Evolutionary conservation across 2,329 filamentous ascomycete species (phyloP).

Genomic region (Verticillium nubilum): DNA sequence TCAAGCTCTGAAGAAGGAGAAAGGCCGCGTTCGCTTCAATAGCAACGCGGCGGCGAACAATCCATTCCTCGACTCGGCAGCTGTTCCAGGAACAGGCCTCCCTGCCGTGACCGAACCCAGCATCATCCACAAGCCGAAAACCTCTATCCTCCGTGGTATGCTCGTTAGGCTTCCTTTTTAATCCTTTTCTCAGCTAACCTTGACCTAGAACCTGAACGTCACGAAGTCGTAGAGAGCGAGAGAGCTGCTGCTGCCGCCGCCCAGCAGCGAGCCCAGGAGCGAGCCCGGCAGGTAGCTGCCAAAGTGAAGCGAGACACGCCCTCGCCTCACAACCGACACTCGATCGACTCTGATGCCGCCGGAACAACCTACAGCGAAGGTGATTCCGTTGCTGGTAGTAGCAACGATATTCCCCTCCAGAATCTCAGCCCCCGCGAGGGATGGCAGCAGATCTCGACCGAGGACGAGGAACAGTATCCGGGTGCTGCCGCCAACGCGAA

Average conservation of each 20-base stretch:
- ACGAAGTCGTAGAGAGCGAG: background rate
- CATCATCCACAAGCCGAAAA: conserved; percentile 24
- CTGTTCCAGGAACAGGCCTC: conserved; percentile 9
- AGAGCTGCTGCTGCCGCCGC: background rate
- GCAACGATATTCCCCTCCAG: conserved; percentile 22
- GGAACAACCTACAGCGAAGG: conserved; percentile 20
- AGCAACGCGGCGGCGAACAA: conserved; percentile 32
- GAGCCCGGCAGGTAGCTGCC: conserved; percentile 35
- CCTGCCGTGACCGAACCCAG: conserved; percentile 6
- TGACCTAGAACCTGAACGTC: background rate
- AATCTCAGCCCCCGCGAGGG: conserved; percentile 17
- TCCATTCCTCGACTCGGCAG: conserved; percentile 14
- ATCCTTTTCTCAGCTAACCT: background rate
- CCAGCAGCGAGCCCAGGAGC: conserved; percentile 25
- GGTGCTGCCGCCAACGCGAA: conserved; percentile 1
- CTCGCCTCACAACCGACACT: conserved; percentile 26
- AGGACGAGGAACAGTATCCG: conserved; percentile 7
- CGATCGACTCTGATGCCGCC: conserved; percentile 29
- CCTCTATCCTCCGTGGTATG: conserved; percentile 34
- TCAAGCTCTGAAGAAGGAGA: conserved; percentile 31
- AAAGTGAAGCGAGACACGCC: conserved; percentile 30
- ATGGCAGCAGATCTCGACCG: conserved; percentile 2
- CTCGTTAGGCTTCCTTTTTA: background rate
- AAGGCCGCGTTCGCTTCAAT: conserved; percentile 43
- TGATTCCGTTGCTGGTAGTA: conserved; percentile 12